A percentile compares a stretch with the other conserved stretches of the same genome.
These are phyloP conservation scores for Passiflora organensis DNA, from an alignment of 345 rosid genomes.

Conservation along the genomic window DNA sequence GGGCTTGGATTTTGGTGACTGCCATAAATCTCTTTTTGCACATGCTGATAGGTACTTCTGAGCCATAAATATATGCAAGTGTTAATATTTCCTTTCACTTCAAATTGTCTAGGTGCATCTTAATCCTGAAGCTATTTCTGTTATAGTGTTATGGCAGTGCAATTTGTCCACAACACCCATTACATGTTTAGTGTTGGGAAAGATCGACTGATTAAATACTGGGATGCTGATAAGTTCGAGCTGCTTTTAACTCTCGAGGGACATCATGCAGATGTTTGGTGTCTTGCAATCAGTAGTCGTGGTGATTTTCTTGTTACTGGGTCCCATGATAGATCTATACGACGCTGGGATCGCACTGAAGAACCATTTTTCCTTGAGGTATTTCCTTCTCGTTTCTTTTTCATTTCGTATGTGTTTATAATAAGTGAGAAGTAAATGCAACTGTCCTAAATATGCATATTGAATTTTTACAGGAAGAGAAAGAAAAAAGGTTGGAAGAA, in stretches of 20 bases:
- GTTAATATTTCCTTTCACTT: background rate
- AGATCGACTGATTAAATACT: slow-evolving; percentile 85
- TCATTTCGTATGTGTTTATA: background rate
- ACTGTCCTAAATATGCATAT: background rate
- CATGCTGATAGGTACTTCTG: slow-evolving; percentile 69
- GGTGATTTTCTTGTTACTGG: slow-evolving; percentile 96
- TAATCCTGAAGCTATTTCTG: slow-evolving; percentile 26
- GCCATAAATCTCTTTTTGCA: slow-evolving; percentile 95
- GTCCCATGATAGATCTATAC: slow-evolving; percentile 92
- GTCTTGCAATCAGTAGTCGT: slow-evolving; percentile 77
- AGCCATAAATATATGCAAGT: background rate
- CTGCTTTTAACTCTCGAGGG: slow-evolving; percentile 86
- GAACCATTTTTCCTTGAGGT: slow-evolving; percentile 98
- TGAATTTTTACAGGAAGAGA: slow-evolving; percentile 72
- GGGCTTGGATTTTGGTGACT: slow-evolving; percentile 98
- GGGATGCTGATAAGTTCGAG: slow-evolving; percentile 99
- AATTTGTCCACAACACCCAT: slow-evolving; percentile 83
- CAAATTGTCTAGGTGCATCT: background rate
- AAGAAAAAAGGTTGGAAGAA: slow-evolving; percentile 90
- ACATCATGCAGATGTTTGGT: slow-evolving; percentile 92
- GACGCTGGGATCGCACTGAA: slow-evolving; percentile 97
- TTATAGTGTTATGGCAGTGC: slow-evolving; percentile 88
- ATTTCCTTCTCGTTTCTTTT: slow-evolving; percentile 9
- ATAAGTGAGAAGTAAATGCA: background rate
- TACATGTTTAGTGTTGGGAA: slow-evolving; percentile 91